These are phyloP conservation scores for Hansenula lynferdii DNA, from an alignment of 1,139 yeast genomes.

Conservation along the genomic window DNA sequence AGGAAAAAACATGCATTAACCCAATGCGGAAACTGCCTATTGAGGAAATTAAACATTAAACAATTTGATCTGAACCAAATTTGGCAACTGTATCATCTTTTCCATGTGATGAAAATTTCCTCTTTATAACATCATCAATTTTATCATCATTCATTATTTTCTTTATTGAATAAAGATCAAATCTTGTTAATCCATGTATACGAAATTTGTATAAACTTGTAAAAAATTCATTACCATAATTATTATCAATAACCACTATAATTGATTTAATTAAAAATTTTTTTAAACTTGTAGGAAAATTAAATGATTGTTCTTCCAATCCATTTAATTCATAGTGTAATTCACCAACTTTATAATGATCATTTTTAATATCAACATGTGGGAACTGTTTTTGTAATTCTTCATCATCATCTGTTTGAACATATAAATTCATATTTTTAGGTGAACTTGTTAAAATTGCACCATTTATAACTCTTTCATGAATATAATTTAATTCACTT, in stretches of 20 bases:
- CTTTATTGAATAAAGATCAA: conserved; percentile 27
- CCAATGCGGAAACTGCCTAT: not conserved
- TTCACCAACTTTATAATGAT: conserved; percentile 22
- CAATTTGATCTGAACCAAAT: not conserved
- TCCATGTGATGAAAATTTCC: too few species aligned
- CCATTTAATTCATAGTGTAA: conserved; percentile 24
- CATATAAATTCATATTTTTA: conserved; percentile 25
- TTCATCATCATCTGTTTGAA: conserved; percentile 13
- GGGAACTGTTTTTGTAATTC: conserved; percentile 1
- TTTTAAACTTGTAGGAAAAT: conserved; percentile 26
- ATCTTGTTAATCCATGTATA: conserved; percentile 30
- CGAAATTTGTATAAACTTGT: conserved; percentile 29
- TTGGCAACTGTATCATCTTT: too few species aligned
- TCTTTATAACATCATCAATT: conserved; percentile 12
- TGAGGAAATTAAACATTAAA: too few species aligned
- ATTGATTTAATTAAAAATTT: conserved; percentile 26
- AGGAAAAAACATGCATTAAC: not conserved
- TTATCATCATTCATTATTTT: conserved; percentile 13
- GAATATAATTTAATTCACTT: conserved; percentile 27
- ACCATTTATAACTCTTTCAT: conserved; percentile 27
- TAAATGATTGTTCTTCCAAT: conserved; percentile 24
- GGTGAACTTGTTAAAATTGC: conserved; percentile 33
- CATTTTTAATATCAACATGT: conserved; percentile 17
- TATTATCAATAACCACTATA: conserved; percentile 24
- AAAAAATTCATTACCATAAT: conserved; percentile 29